Evolutionary conservation across 2,329 filamentous ascomycete genomes (phyloP).

Genomic region (Penicillium expansum): DNA sequence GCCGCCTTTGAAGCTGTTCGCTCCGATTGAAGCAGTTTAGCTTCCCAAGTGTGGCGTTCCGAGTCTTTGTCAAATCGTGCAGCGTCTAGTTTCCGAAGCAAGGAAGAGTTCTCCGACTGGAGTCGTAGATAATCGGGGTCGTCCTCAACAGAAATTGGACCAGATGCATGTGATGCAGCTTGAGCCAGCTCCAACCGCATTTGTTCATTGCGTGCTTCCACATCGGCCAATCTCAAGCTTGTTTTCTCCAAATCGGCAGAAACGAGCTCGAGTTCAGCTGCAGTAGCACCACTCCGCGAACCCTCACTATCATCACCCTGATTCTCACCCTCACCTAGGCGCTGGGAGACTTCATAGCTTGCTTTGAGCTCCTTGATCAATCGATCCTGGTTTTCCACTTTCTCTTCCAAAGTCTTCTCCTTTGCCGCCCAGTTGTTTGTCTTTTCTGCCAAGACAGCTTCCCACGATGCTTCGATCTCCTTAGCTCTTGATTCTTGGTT

Average conservation of each 20-base stretch:
- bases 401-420: constrained; percentile 86
- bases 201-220: constrained; percentile 93
- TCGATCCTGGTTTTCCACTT: constrained; percentile 89
- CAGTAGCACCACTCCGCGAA: constrained; percentile 66
- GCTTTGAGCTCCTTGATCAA: constrained; percentile 93
- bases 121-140: constrained; percentile 85
- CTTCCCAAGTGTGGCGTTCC: constrained; percentile 72
- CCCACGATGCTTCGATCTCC: constrained; percentile 87
- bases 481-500: constrained; percentile 76
- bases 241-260: constrained; percentile 88
- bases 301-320: constrained; percentile 64
- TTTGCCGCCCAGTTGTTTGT: constrained; percentile 95
- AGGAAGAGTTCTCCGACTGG: constrained; percentile 86
- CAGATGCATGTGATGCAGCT: constrained; percentile 66
- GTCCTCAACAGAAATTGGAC: constrained; percentile 69
- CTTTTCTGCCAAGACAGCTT: constrained; percentile 85
- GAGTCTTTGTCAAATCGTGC: constrained; percentile 79
- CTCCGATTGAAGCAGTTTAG: constrained; percentile 73
- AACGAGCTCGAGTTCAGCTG: constrained; percentile 90
- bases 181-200: constrained; percentile 87
- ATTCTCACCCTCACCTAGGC: constrained; percentile 68
- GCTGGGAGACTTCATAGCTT: constrained; percentile 92
- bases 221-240: constrained; percentile 78
- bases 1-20: constrained; percentile 71
- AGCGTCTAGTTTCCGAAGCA: constrained; percentile 84